Evolutionary conservation across 176 grass and related monocot species (phyloP), one percentile per base, ranked within the genome.

Genomic region (Eleusine indica): DNA sequence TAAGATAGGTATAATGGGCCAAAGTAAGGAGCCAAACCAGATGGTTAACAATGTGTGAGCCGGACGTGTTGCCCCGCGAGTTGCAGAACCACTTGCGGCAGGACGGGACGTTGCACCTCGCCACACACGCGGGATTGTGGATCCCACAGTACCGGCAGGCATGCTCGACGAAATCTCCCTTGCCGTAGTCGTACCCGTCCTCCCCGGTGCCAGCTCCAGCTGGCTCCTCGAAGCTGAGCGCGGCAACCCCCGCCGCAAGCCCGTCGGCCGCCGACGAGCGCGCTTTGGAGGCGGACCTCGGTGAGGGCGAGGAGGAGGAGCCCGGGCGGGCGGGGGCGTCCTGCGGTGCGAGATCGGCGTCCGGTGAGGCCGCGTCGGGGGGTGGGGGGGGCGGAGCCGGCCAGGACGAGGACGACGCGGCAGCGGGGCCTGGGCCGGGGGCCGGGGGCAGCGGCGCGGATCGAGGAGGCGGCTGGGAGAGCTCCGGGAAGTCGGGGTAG

Each of bases 21-120:
- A 56, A 53, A 66, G 13, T 49, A 9, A 66, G 28, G 17, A 73
- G 28, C 39, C 67, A 37, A 81, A 99, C 97, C 83, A 99, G 91
- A 68, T 99, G 97, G 84, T 94, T 99, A 54, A 99, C 97, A 70
- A 99, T 99, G 71, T 99, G 97, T 29, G 97, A 99, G 73, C 93
- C 97, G 5, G 97, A 99, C 38, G 97, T 99, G 75, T 99, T 99
- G 66, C 91, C 97, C 29, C 97, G 84, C 22, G 97, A 99, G 84
- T 99, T 99, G 82, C 93, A 99, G 82, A 99, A 99, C 97, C 97
- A 99, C 86, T 99, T 99, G 68, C 97, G 94, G 74, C 97, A 99
- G 75, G 89, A 92, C 1, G 97, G 93, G 46, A 96, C 81, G 77
- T 99, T 99, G 88, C 97, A 99, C 43, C 97, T 88, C 17, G 92